Conservation (phyloP, 2,329 filamentous ascomycete species). For the Ophiostoma novo-ulmi region DNA sequence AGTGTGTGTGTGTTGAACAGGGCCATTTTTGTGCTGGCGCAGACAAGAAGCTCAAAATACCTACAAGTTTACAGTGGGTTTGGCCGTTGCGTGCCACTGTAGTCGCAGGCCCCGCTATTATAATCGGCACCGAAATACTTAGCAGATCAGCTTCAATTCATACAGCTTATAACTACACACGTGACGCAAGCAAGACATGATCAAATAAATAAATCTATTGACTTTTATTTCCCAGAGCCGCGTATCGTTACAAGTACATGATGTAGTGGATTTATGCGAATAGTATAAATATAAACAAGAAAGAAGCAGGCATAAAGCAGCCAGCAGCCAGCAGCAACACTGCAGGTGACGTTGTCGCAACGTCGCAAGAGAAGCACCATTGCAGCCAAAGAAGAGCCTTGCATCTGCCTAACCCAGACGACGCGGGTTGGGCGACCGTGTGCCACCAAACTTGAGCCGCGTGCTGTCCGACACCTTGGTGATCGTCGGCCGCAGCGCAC, state of each 20-base stretch:
- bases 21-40: not conserved
- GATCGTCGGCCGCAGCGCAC: slow-evolving; percentile 67
- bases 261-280: not conserved
- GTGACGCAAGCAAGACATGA: not conserved
- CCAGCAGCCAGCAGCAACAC: not conserved
- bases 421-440: slow-evolving; percentile 76
- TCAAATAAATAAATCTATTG: not conserved
- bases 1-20: not conserved
- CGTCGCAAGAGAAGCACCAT: not conserved
- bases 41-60: not conserved
- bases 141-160: not conserved
- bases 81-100: slow-evolving; percentile 5
- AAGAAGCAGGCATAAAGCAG: not conserved
- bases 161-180: not conserved
- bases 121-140: not conserved
- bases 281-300: slow-evolving; percentile 12
- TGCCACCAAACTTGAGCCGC: slow-evolving; percentile 91
- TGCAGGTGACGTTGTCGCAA: not conserved
- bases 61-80: slow-evolving; percentile 3
- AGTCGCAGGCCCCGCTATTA: not conserved
- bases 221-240: slow-evolving; percentile 7
- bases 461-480: slow-evolving; percentile 78
- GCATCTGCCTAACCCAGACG: slow-evolving; percentile 57
- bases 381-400: not conserved
- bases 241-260: slow-evolving; percentile 16